Percentiles rank a stretch among this genome's conserved stretches.
These are phyloP conservation scores for Westerdykella sp. DNA, from an alignment of 2,329 filamentous ascomycete species.

Conservation along the genomic window DNA sequence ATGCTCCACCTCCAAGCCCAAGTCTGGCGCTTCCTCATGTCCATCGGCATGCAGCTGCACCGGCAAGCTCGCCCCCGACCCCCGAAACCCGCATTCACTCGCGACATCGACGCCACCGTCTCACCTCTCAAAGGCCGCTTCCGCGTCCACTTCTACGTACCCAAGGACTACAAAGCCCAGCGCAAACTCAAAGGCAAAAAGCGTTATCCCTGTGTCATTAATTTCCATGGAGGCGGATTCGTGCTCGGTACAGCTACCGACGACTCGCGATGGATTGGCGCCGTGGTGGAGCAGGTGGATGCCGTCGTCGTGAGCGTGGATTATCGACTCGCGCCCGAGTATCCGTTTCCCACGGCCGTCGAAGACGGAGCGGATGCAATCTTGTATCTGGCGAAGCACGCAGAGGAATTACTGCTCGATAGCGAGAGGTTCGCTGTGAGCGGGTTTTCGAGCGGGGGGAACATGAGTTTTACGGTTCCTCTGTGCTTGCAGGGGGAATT, in stretches of 20 bases:
- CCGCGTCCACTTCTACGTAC: constrained; percentile 56
- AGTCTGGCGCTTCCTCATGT: constrained; percentile 63
- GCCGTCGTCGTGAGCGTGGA: constrained; percentile 57
- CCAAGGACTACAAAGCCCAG: constrained; percentile 44
- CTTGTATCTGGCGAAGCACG: constrained; percentile 52
- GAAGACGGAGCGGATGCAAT: constrained; percentile 59
- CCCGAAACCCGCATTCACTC: constrained; percentile 54
- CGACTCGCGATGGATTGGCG: constrained; percentile 54
- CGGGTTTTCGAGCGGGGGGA: constrained; percentile 59
- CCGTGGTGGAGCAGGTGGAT: constrained; percentile 50
- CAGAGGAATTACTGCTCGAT: constrained; percentile 52
- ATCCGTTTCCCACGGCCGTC: constrained; percentile 57
- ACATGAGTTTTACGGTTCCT: constrained; percentile 57
- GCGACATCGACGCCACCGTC: constrained; percentile 48
- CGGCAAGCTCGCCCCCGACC: constrained; percentile 55
- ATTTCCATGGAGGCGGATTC: constrained; percentile 61
- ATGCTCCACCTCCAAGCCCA: constrained; percentile 57
- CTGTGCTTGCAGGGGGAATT: constrained; percentile 50
- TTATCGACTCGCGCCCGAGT: constrained; percentile 56
- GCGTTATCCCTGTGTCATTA: constrained; percentile 53
- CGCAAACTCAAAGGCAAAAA: constrained; percentile 38
- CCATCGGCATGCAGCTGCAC: constrained; percentile 63
- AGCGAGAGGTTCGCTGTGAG: constrained; percentile 52
- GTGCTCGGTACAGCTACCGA: constrained; percentile 55
- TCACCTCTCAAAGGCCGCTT: constrained; percentile 44